Evolutionary conservation across 2,329 filamentous ascomycete genomes (phyloP), one percentile per base, ranked within the genome.

Genomic region (Aspergillus phoenicis): DNA sequence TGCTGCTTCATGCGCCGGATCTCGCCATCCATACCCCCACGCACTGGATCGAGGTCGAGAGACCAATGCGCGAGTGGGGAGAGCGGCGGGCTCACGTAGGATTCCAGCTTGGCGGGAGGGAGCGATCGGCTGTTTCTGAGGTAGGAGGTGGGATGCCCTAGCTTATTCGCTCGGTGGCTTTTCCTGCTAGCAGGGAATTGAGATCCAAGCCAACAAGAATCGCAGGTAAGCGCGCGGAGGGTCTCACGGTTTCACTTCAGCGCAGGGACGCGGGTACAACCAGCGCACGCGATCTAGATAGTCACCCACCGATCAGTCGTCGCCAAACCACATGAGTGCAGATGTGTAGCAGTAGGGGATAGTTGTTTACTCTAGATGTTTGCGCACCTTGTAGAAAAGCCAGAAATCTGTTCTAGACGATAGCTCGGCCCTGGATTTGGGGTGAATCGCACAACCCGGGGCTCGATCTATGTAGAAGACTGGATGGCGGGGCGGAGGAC

Each of bases 21-120:
- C 81, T 88, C 86, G 80, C 90, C 87, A 83, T 94, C 91, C 91
- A 95, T 95, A 75, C 86, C 87, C 79, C 80, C 81, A 79, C 83
- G 78, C 78, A 81, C 81, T 78, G 84, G 82, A 82, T 85, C 83
- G 75, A 86, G 75, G 77, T 77, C 71, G 73, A 77, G 61, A 63
- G 70, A 82, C 82, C 84, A 85, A 81, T 85, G 84, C 80, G 84
- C 84, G 82, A 83, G 84, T 81, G 87, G 87, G 81, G 87, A 86
- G 77, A 86, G 81, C 80, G 84, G 83, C 76, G 83, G 83, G 70
- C 82, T 84, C 72, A 83, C 82, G 81, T 86, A 86, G 71, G 82
- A 80, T 81, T 85, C 87, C 87, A 89, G 85, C 76, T 89, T 90
- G 84, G 75, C 79, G 75, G 73, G 52, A 48, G 20, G 26, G 10